Base-by-base conservation (phyloP, 257 asterid species). In the Solanum sejunctum region DNA sequence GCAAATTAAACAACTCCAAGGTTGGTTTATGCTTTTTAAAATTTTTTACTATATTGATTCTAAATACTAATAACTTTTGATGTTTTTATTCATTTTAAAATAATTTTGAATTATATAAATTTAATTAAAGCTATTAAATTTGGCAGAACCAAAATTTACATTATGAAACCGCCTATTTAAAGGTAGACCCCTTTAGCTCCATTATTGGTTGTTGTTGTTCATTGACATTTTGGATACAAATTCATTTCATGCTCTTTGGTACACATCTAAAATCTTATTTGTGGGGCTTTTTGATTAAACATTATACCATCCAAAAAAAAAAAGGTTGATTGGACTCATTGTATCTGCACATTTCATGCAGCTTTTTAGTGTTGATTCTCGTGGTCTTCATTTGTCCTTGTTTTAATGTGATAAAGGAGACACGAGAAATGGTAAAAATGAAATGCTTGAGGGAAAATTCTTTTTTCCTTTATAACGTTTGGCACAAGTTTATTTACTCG, bases 241-340 rank as follows among this genome's bases (percentile, higher is more conserved):
- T 82, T 20, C 26, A 77, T 16, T 28, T 52, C 49, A 78, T 78
- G 8, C 28, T 17, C 54, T 0, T 51, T 8, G 63, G n/a, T 23
- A 51, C 45, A 28, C 21, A 16, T 52, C 83, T 28, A 52, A 52
- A 78, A 26, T 52, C 26, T 2, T 17, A 13, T 26, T 10, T 78
- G 82, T 77, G 82, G 64, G 83, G 64, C 28, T 26, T 28, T 26
- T 82, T 82, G 78, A 82, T 82, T 63, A 12, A 63, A 82, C 85
- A 23, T 8, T 55, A 49, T 26, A 61, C 78, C 84, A 82, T 18
- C 49, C 61, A 28, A 66, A 28, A 63, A 41, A 66, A 80, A 28
- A 9, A 63, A 32, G 36, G 45, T 16, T 45, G 78, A 82, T 23
- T 63, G 49, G 63, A 45, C 78, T 6, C 63, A 82, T 61, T 82